phyloP scores from a whole-genome alignment of 768 basidiomycete genomes.

The Pleurotus tuber-regium region DNA sequence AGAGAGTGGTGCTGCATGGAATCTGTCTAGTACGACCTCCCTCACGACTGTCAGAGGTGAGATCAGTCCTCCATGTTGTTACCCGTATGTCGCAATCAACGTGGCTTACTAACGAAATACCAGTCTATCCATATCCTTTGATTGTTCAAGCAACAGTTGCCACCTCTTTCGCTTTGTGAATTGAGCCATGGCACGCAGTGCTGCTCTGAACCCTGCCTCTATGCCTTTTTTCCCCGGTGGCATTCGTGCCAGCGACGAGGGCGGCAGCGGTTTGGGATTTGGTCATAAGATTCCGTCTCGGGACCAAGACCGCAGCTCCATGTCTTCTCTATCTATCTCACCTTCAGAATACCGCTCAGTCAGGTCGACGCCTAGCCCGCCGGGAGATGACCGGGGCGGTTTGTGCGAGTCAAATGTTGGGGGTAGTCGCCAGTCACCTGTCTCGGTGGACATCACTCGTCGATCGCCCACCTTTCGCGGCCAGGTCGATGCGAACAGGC shows the following conservation, averaged over 20 bases:
- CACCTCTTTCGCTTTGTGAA: conserved; percentile 26
- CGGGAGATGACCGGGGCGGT: conserved; percentile 35
- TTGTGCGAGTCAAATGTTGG: conserved; percentile 11
- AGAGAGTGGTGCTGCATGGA: conserved; percentile 38
- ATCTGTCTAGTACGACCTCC: conserved; percentile 31
- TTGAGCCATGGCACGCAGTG: conserved; percentile 74
- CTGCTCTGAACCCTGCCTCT: conserved; percentile 76
- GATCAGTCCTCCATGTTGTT: conserved; percentile 17
- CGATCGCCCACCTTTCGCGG: conserved; percentile 46
- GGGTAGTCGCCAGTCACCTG: conserved; percentile 35
- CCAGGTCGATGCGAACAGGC: conserved; percentile 45
- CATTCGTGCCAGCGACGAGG: conserved; percentile 54
- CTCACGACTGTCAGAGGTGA: conserved; percentile 26
- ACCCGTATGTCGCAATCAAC: conserved; percentile 15
- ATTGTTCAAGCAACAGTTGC: conserved; percentile 35
- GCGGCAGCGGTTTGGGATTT: conserved; percentile 40
- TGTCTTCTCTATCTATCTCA: conserved; percentile 57
- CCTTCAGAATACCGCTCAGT: conserved; percentile 66
- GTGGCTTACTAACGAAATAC: conserved; percentile 17
- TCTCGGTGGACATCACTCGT: conserved; percentile 34
- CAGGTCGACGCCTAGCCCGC: conserved; percentile 69
- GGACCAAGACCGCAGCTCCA: conserved; percentile 46
- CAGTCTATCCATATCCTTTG: conserved; percentile 31
- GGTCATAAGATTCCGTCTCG: conserved; percentile 44
- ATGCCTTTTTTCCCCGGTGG: conserved; percentile 83